Base-by-base conservation (phyloP, 306 rosid species). In the Ziziphus jujuba region DNA sequence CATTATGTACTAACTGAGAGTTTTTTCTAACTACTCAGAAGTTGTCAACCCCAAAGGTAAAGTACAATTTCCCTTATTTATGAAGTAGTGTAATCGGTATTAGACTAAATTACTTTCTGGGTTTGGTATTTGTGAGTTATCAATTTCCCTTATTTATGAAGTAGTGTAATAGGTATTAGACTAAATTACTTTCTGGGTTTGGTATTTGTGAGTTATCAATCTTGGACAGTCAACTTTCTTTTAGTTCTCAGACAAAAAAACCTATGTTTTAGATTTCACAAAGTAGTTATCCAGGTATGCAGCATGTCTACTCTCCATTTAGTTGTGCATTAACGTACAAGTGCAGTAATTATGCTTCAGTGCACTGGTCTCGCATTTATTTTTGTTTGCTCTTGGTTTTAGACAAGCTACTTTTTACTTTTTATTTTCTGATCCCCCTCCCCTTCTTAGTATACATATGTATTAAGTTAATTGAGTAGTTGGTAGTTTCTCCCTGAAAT, bases 281-380 rank as follows among this genome's bases (percentile, higher is more conserved):
- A 56, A 56, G n/a, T 56, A 56, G 40, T 56, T 59, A 17, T 33
- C n/a, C 5, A 59, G 11, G 63, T 58, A 8, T 31, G 62, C 22
- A 33, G 45, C 9, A 28, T 7, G 31, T 57, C 12, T 28, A 51
- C 44, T 57, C 62, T 28, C 15, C 11, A 16, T 5, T 15, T 57
- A 6, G 43, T 5, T 7, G 21, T 56, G 38, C 31, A 57, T 28
- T 16, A 25, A 4, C 9, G 11, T 58, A 36, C 2, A 33, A 15
- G 10, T 2, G 62, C 45, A 34, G 13, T 1, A 28, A 6, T 33
- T 64, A 57, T 48, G 28, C 1, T 64, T 59, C 28, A 25, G 40
- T 65, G 9, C 20, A 55, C 22, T 33, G 25, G 15, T n/a, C 1
- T 19, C 40, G 22, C 6, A 6, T 40, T 63, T 21, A 20, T 61